Evolutionary conservation across 768 basidiomycete genomes (phyloP).

Genomic region (Naganishia onofrii): DNA sequence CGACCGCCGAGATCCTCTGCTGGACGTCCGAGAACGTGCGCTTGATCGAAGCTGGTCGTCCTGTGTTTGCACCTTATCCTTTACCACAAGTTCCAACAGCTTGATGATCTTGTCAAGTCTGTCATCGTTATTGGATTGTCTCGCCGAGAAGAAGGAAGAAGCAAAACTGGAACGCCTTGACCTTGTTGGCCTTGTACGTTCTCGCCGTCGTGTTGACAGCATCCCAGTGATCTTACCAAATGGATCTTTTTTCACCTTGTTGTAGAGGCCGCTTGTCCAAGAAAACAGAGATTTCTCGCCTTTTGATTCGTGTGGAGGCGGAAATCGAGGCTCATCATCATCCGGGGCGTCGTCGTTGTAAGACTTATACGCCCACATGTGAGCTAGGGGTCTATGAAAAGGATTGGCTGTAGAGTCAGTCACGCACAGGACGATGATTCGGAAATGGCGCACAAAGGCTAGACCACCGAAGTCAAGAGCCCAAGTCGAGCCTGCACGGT

Average conservation of each 20-base stretch:
- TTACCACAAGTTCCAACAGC: not conserved
- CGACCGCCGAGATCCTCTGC: not conserved
- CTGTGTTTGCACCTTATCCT: not conserved
- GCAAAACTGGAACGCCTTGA: not conserved
- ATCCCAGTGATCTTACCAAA: not conserved
- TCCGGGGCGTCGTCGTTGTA: constrained; percentile 26
- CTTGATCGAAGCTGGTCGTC: too few species aligned
- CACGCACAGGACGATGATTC: too few species aligned
- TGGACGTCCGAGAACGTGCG: not conserved
- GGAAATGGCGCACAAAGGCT: not conserved
- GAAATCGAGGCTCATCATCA: constrained; percentile 6
- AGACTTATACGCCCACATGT: constrained; percentile 23
- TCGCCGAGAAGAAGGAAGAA: constrained; percentile 1
- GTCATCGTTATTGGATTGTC: not conserved
- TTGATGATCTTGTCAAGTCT: constrained; percentile 14
- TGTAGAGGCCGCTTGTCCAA: not conserved
- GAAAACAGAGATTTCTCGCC: not conserved
- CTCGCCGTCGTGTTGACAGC: not conserved
- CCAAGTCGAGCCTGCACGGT: not conserved
- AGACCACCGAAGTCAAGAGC: not conserved
- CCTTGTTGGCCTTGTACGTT: too few species aligned
- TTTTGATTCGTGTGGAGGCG: not conserved
- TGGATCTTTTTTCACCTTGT: not conserved
- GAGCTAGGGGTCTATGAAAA: not conserved
- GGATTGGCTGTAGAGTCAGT: not conserved